Conservation (phyloP, 179 eudicot species). For the Drosera spatulata region DNA sequence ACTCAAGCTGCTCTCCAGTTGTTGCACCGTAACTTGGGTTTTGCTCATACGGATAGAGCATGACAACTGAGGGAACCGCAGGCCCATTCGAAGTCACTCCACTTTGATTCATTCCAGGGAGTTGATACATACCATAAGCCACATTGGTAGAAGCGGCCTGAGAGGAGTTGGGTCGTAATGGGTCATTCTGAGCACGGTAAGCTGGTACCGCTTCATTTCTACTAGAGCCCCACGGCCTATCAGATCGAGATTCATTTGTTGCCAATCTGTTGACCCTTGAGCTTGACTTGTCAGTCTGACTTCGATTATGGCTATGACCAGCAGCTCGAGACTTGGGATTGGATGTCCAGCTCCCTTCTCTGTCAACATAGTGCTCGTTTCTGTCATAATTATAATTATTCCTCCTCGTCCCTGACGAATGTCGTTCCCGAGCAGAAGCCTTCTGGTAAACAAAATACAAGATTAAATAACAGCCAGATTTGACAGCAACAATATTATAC, state of each 20-base stretch:
- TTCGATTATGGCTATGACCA: slow-evolving; percentile 43
- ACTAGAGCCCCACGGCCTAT: slow-evolving; percentile 41
- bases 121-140: slow-evolving; percentile 50
- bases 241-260: slow-evolving; percentile 34
- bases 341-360: slow-evolving; percentile 64
- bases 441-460: slow-evolving; percentile 32
- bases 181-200: slow-evolving; percentile 49
- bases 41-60: slow-evolving; percentile 65
- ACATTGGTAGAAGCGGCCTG: slow-evolving; percentile 30
- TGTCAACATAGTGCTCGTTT: slow-evolving; percentile 50
- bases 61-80: slow-evolving; percentile 36
- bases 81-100: slow-evolving; percentile 50
- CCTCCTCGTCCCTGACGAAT: slow-evolving; percentile 59
- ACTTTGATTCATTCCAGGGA: slow-evolving; percentile 34
- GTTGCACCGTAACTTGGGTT: slow-evolving; percentile 26
- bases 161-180: slow-evolving; percentile 27
- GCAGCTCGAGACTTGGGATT: slow-evolving; percentile 48
- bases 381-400: slow-evolving; percentile 54
- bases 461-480: background rate
- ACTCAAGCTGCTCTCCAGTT: slow-evolving; percentile 56
- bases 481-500: background rate
- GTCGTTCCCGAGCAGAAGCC: slow-evolving; percentile 46
- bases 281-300: slow-evolving; percentile 46
- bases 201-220: slow-evolving; percentile 36
- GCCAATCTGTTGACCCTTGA: slow-evolving; percentile 36